phyloP scores from a whole-genome alignment of 176 grass and related monocot species.

The Oryza australiensis region DNA sequence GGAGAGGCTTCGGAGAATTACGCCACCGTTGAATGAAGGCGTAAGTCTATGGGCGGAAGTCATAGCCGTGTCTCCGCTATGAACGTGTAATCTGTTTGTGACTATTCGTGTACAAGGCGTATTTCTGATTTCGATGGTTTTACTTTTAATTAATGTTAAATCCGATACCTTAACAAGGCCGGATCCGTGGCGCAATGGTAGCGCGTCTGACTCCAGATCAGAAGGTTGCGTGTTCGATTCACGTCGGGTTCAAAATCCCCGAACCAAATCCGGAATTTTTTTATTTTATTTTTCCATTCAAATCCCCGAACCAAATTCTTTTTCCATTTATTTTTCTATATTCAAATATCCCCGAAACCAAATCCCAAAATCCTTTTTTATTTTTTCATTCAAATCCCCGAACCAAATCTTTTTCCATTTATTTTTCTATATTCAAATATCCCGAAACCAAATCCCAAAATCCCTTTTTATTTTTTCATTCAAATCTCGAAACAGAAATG shows the following conservation, averaged over 20 bases:
- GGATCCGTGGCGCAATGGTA: constrained; percentile 99
- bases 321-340: neutral
- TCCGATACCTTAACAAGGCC: accelerated
- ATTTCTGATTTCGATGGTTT: neutral
- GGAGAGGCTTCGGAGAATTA: neutral
- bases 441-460: too few relatives aligned
- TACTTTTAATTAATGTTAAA: too few relatives aligned
- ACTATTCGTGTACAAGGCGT: neutral
- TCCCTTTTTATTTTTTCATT: too few relatives aligned
- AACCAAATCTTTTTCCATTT: too few relatives aligned
- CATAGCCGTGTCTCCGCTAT: accelerated
- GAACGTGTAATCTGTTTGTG: neutral
- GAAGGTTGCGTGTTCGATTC: constrained; percentile 98
- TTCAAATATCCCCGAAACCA: too few relatives aligned
- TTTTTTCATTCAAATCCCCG: too few relatives aligned
- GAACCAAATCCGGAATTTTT: neutral
- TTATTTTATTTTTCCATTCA: neutral
- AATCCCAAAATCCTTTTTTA: too few relatives aligned
- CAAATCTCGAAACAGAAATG: too few relatives aligned
- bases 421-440: too few relatives aligned
- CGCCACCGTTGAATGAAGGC: neutral
- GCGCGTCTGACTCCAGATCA: constrained; percentile 99
- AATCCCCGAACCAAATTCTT: neutral
- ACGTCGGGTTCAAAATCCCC: constrained; percentile 86
- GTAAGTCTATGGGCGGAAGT: neutral